These are phyloP conservation scores for Pseudopithomyces chartarum DNA, from an alignment of 2,329 filamentous ascomycete species.

Conservation along the genomic window DNA sequence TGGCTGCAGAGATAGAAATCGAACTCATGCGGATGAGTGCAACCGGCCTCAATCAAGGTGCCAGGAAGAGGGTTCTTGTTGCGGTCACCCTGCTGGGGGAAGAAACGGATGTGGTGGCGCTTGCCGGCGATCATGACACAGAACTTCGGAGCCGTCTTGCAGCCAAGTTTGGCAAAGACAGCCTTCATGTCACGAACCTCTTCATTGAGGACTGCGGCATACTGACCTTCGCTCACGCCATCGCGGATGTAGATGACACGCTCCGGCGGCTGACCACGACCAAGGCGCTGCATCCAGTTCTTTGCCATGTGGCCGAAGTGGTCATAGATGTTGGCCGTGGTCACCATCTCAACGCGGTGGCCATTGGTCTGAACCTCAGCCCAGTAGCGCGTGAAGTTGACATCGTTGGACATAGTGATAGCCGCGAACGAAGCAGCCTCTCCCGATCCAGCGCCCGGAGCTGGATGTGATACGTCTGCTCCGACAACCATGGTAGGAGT, in stretches of 20 bases:
- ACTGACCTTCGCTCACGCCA: slow-evolving; percentile 88
- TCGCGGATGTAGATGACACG: slow-evolving; percentile 92
- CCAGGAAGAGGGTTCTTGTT: slow-evolving; percentile 86
- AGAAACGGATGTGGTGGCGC: slow-evolving; percentile 92
- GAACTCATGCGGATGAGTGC: slow-evolving; percentile 89
- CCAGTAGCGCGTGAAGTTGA: slow-evolving; percentile 72
- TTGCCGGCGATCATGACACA: slow-evolving; percentile 90
- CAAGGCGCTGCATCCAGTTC: slow-evolving; percentile 66
- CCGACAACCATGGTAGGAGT: slow-evolving; percentile 79
- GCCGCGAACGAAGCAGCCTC: slow-evolving; percentile 77
- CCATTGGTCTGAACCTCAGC: slow-evolving; percentile 85
- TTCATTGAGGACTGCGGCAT: slow-evolving; percentile 75
- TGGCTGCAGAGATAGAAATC: slow-evolving; percentile 81
- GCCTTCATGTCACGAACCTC: slow-evolving; percentile 76
- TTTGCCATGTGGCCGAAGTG: slow-evolving; percentile 69
- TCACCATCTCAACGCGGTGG: slow-evolving; percentile 78
- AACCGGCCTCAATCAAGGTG: slow-evolving; percentile 82
- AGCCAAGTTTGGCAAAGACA: slow-evolving; percentile 53
- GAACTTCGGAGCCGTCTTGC: slow-evolving; percentile 63
- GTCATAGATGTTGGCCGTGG: slow-evolving; percentile 65
- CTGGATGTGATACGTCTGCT: slow-evolving; percentile 85
- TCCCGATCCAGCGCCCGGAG: slow-evolving; percentile 58
- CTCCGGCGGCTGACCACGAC: slow-evolving; percentile 62
- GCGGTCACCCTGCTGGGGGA: slow-evolving; percentile 73
- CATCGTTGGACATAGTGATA: slow-evolving; percentile 80